Conservation (phyloP, 495 filamentous ascomycete species). For the Aspergillus saccharolyticus region DNA sequence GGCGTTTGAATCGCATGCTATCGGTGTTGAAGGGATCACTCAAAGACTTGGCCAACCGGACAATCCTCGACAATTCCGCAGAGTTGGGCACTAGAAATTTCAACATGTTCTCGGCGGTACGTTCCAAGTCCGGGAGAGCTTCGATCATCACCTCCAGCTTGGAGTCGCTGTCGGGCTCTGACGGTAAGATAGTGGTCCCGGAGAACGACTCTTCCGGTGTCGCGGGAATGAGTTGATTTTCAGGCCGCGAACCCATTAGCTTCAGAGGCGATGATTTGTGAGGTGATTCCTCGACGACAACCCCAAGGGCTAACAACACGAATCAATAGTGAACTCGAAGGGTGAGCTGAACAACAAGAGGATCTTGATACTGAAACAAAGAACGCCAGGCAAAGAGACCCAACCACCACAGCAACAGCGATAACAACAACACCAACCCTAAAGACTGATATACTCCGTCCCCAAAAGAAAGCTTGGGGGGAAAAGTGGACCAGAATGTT, state of each 20-base stretch:
- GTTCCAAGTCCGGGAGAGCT: constrained; percentile 30
- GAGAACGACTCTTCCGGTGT: constrained; percentile 34
- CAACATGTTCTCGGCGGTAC: constrained; percentile 24
- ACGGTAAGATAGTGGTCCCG: constrained; percentile 34
- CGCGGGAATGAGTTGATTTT: constrained; percentile 19
- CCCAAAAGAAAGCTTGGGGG: not conserved
- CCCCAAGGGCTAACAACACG: constrained; percentile 6
- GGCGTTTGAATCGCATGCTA: constrained; percentile 23
- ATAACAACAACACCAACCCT: constrained; percentile 2
- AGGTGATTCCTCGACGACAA: constrained; percentile 21
- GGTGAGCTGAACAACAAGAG: not conserved
- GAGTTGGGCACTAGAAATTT: constrained; percentile 24
- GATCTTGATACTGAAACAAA: not conserved
- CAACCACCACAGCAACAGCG: not conserved
- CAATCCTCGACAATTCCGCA: constrained; percentile 18
- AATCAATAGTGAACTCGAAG: not conserved
- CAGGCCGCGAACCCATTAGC: not conserved
- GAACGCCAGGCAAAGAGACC: not conserved
- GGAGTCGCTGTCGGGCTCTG: constrained; percentile 23
- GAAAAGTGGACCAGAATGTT: not conserved
- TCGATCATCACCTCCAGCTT: constrained; percentile 31
- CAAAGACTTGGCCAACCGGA: constrained; percentile 22
- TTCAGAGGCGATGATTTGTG: constrained; percentile 6
- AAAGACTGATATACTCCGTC: not conserved
- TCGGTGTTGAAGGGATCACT: constrained; percentile 26